Base-by-base conservation (phyloP, 495 filamentous ascomycete species). In the Cairneyella variabilis region DNA sequence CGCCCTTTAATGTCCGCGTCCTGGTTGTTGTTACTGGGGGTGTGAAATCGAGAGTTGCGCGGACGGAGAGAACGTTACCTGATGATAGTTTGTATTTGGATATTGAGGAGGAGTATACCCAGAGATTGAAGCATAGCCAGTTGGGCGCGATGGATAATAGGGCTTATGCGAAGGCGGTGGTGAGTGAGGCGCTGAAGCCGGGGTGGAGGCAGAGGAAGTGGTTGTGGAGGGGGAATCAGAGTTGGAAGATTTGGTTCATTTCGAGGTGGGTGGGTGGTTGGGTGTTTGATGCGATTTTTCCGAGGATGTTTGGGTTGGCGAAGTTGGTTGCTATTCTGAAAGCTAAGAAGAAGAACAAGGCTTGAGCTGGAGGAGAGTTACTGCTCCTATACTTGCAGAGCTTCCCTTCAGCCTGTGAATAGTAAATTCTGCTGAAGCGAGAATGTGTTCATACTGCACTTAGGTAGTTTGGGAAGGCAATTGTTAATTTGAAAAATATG, bases 11-110 rank as follows among this genome's bases (percentile, higher is more conserved):
- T 6, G 75, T 80, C n/a, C 67, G 75, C 43, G 76, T 83, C 21
- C 72, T 75, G 14, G 76, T 76, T 0, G 67, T 86, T 7, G 67
- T 84, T 7, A 86, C 82, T 4, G 83, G 83, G 3, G 82, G 83
- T 4, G 81, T 85, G 21, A 71, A 80, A 62, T 76, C 71, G 41
- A 77, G 75, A 16, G 82, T 85, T 58, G 73, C 79, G 7, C 69
- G 82, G 12, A 72, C 64, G 9, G 57, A 80, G 36, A 73, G 79
- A 22, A 61, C 57, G 0, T 63, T 86, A 17, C 63, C 67, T 8
- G 69, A 70, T 10, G 68, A 66, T 20, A 80, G 75, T 3, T 43
- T 83, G n/a, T 84, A 83, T 58, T 18, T 67, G 1, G 74, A 77
- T 0, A 71, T 85, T 34, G 67, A 73, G 16, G 68, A 57, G 7